Evolutionary conservation across 257 asterid genomes (phyloP).

Genomic region (Petunia axillaris): DNA sequence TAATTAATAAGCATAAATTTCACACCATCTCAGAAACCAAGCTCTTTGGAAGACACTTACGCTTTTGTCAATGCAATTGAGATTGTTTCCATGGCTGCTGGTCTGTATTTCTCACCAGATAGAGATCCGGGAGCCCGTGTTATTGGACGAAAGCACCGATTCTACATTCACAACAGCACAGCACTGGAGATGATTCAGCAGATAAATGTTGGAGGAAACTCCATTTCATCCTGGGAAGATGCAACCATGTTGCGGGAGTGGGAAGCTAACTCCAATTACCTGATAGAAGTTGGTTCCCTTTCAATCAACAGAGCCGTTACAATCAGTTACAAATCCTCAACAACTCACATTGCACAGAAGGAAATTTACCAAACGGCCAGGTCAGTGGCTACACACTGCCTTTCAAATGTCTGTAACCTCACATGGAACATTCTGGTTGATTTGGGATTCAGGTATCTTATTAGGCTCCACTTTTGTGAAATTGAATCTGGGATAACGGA

Average conservation of each 20-base stretch:
- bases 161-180: constrained; percentile 61
- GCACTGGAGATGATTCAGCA: constrained; percentile 67
- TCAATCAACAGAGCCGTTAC: constrained; percentile 34
- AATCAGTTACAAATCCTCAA: constrained; percentile 28
- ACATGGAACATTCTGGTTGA: constrained; percentile 63
- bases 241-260: constrained; percentile 54
- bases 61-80: constrained; percentile 69
- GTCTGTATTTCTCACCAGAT: constrained; percentile 50
- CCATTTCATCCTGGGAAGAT: constrained; percentile 61
- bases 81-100: constrained; percentile 42
- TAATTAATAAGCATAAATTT: constrained; percentile 46
- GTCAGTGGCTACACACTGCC: constrained; percentile 31
- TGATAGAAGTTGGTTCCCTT: constrained; percentile 42
- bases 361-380: constrained; percentile 43
- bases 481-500: constrained; percentile 35
- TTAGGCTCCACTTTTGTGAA: constrained; percentile 64
- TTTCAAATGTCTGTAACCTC: constrained; percentile 29
- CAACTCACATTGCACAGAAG: constrained; percentile 33
- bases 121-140: constrained; percentile 45
- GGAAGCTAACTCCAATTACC: constrained; percentile 53
- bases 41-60: constrained; percentile 13
- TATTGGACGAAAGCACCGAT: constrained; percentile 54
- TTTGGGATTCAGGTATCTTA: constrained; percentile 64
- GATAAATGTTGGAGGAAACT: constrained; percentile 57
- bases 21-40: constrained; percentile 35